Base-by-base conservation (phyloP, 345 rosid genomes). In the Camelina neglecta region DNA sequence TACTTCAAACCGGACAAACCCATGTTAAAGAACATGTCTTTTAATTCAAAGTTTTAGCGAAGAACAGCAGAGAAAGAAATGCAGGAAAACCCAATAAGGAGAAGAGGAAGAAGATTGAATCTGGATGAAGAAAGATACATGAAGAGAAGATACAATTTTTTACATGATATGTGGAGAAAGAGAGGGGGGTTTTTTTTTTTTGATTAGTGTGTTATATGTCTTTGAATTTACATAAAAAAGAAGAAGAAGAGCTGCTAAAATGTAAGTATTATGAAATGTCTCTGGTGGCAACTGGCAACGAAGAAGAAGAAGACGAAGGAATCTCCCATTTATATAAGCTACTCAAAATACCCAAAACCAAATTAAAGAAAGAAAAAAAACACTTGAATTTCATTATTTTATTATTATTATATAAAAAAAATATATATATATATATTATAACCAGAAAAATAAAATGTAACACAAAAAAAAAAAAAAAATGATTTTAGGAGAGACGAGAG, bases 241-340 rank as follows among this genome's bases (percentile, higher is more conserved):
- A 31, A 33, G 9, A 35, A 35, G 38, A 35, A 35, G 38, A 35
- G 54, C 24, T 49, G 67, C 68, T 29, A 63, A 65, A 53, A 51
- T 65, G 54, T 50, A 29, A 29, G 31, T 29, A 7, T 57, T 42
- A 44, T 75, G 67, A 50, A 18, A 15, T 65, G 76, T 35, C 12
- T 71, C 76, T 72, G 77, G 53, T 58, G 71, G 72, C 67, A 77
- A 71, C 80, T 72, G 68, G 81, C 77, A 60, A 21, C 3, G 77
- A 78, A 49, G 77, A 72, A 49, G 77, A 72, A 42, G 73, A 59
- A 65, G 54, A 47, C 31, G 24, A 38, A 51, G 51, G 81, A 29
- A 60, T 51, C 77, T 72, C 77, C 77, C 64, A 51, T 78, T 72
- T 78, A 72, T 78, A 78, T 60, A 78, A 72, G 73, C 73, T 58